Conservation (phyloP, 139 green algal genomes). For the Diplosphaera chodatii region DNA sequence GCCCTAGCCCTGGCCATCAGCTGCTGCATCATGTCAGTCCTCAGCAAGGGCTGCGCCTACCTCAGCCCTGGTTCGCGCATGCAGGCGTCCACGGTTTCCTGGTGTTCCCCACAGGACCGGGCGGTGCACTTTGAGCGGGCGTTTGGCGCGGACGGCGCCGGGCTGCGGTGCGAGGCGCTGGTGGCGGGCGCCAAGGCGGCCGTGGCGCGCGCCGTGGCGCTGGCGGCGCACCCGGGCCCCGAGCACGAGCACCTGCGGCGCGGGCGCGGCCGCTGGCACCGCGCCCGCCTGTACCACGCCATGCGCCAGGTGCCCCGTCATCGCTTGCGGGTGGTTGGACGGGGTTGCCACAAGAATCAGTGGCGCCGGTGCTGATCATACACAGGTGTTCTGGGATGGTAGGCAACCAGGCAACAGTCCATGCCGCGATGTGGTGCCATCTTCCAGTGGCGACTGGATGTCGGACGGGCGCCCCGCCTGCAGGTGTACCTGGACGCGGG, state of each 20-base stretch:
- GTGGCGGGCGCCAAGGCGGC: neutral
- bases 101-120: neutral
- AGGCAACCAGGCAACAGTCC: no score
- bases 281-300: neutral
- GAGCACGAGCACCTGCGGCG: neutral
- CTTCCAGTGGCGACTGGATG: no score
- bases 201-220: neutral
- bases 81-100: no score
- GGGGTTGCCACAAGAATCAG: no score
- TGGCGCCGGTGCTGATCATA: no score
- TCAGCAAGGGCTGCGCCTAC: no score
- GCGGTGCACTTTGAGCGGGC: neutral
- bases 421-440: no score
- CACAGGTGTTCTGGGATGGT: no score
- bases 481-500: neutral
- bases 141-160: neutral
- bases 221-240: neutral
- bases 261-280: neutral
- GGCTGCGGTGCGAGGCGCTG: neutral
- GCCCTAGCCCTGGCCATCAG: no score
- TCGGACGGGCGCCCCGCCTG: neutral
- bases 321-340: no score
- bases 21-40: no score
- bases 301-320: conserved; percentile 1
- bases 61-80: no score